phyloP scores from a whole-genome alignment of 2,329 filamentous ascomycete species.

The Penicillium sp. region DNA sequence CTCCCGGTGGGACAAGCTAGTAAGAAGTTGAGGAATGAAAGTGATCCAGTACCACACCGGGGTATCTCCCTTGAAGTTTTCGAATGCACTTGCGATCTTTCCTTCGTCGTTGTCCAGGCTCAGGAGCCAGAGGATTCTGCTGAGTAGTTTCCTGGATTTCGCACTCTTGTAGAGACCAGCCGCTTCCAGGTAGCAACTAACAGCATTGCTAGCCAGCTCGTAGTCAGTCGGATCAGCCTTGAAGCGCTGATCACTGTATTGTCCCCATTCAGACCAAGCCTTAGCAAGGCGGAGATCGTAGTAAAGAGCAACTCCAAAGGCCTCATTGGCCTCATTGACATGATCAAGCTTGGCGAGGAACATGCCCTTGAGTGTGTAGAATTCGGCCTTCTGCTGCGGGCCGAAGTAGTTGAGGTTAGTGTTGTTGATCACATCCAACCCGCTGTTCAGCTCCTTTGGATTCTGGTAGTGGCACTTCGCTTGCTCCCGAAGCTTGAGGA shows the following conservation, averaged over 20 bases:
- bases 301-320: conserved; percentile 91
- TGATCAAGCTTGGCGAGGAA: conserved; percentile 92
- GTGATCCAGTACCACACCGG: conserved; percentile 99
- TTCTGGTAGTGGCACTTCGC: conserved; percentile 99
- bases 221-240: conserved; percentile 83
- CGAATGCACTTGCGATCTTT: conserved; percentile 79
- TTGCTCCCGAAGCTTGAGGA: conserved; percentile 96
- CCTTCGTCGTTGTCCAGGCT: conserved; percentile 89
- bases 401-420: conserved; percentile 99
- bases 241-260: conserved; percentile 95
- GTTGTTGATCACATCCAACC: conserved; percentile 97
- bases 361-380: conserved; percentile 99
- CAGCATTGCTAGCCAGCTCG: conserved; percentile 80
- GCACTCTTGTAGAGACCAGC: conserved; percentile 95
- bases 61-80: conserved; percentile 95
- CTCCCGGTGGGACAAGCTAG: conserved; percentile 87
- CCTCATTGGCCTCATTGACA: conserved; percentile 85
- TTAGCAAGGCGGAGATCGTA: conserved; percentile 95
- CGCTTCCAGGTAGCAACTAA: conserved; percentile 94
- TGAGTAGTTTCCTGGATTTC: conserved; percentile 90
- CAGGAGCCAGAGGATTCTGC: conserved; percentile 89
- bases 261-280: conserved; percentile 98
- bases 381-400: conserved; percentile 92
- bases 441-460: conserved; percentile 82
- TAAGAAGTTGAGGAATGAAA: conserved; percentile 93